These are phyloP conservation scores for Globisporangium okanoganense DNA, from an alignment of 352 stramenopile genomes.

Conservation along the genomic window DNA sequence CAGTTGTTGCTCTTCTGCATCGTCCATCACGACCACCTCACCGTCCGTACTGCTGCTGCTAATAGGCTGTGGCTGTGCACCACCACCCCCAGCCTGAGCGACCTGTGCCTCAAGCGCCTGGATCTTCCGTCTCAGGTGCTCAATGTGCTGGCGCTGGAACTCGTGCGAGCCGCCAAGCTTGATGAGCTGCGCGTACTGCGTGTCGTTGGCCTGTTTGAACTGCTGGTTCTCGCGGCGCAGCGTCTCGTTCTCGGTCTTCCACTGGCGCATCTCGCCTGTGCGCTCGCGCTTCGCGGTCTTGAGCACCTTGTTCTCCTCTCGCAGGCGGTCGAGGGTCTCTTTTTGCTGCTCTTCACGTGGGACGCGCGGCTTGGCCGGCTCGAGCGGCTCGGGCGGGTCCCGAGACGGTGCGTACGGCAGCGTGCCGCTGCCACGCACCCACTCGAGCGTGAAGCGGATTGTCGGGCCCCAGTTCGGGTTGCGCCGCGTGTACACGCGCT, in stretches of 20 bases:
- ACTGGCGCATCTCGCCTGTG: slow-evolving; percentile 1
- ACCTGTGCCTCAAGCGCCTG: slow-evolving; percentile 8
- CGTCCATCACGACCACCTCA: background rate
- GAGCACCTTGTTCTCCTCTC: slow-evolving; percentile 10
- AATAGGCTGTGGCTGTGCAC: background rate
- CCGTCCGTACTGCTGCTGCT: background rate
- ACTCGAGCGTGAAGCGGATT: slow-evolving; percentile 10
- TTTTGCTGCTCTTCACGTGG: slow-evolving; percentile 8
- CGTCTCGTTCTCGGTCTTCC: slow-evolving; percentile 10
- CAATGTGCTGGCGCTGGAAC: slow-evolving; percentile 15
- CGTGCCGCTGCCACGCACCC: slow-evolving; percentile 3
- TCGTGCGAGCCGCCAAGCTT: slow-evolving; percentile 13
- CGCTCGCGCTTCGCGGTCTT: slow-evolving; percentile 6
- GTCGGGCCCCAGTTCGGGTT: slow-evolving; percentile 9
- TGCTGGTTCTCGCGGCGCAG: slow-evolving; percentile 9
- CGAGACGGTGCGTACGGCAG: slow-evolving; percentile 1
- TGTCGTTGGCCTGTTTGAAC: slow-evolving; percentile 4
- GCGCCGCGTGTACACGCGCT: slow-evolving; percentile 13
- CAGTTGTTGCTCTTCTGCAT: background rate
- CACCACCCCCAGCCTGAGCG: background rate
- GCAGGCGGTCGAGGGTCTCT: slow-evolving; percentile 1
- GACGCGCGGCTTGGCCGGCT: background rate
- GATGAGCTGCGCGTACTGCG: slow-evolving; percentile 14
- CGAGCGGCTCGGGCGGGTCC: slow-evolving; percentile 1
- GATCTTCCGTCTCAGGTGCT: slow-evolving; percentile 11